Conservation (phyloP, 805 yeast genomes). For the Ascoidea rubescens region DNA sequence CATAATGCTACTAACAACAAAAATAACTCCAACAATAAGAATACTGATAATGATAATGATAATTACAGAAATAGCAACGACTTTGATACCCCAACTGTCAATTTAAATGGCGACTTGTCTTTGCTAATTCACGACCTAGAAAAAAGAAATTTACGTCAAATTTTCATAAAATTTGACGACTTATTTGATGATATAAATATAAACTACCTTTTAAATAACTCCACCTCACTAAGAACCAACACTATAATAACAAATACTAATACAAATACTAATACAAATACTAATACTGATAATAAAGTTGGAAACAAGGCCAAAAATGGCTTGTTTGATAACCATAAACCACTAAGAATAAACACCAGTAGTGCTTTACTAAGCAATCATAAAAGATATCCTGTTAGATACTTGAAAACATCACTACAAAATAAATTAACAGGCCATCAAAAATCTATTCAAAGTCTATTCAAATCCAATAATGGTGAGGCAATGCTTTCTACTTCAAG, state of each 20-base stretch:
- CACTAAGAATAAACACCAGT: constrained; percentile 11
- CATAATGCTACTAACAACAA: constrained; percentile 6
- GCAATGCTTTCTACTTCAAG: constrained; percentile 46
- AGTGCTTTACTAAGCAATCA: background rate
- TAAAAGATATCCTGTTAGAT: background rate
- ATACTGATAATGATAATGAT: background rate
- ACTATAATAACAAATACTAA: background rate
- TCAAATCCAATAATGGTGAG: constrained; percentile 54
- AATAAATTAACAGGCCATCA: constrained; percentile 75
- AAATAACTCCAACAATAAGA: background rate
- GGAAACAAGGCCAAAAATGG: constrained; percentile 20
- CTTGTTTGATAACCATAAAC: constrained; percentile 9
- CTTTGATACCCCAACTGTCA: no score
- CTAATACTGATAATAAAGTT: constrained; percentile 18
- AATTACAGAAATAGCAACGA: no score
- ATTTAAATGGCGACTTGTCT: constrained; percentile 18
- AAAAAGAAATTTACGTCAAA: constrained; percentile 20
- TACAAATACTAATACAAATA: no score
- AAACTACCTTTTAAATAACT: constrained; percentile 2
- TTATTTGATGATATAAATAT: constrained; percentile 13
- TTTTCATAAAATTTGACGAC: constrained; percentile 19
- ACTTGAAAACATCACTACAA: constrained; percentile 16
- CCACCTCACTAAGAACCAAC: background rate
- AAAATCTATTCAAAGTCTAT: constrained; percentile 57
- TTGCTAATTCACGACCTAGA: constrained; percentile 31